These are phyloP conservation scores for Rhizopogon vinicolor DNA, from an alignment of 768 basidiomycete genomes.

Conservation along the genomic window DNA sequence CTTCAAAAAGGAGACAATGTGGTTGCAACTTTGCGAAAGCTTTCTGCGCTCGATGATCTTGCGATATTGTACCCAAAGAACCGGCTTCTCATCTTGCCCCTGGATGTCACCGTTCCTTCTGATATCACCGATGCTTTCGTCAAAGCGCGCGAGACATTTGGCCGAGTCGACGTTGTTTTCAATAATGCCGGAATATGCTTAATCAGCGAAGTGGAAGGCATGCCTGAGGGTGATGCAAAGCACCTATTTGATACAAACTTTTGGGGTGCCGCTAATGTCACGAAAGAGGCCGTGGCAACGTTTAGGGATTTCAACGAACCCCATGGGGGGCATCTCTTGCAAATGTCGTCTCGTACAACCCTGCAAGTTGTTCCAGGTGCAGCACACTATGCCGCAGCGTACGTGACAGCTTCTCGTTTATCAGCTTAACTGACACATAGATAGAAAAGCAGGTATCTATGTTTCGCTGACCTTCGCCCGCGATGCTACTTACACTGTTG, in stretches of 20 bases:
- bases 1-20: slow-evolving; percentile 35
- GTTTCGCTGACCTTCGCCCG: not conserved
- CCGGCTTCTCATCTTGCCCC: slow-evolving; percentile 31
- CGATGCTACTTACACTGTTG: not conserved
- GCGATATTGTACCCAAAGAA: slow-evolving; percentile 19
- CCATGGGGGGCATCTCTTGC: slow-evolving; percentile 33
- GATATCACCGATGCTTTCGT: slow-evolving; percentile 33
- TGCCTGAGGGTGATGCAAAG: slow-evolving; percentile 28
- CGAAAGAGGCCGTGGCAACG: slow-evolving; percentile 25
- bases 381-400: slow-evolving; percentile 23
- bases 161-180: slow-evolving; percentile 40
- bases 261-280: slow-evolving; percentile 33
- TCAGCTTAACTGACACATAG: not conserved
- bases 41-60: slow-evolving; percentile 28
- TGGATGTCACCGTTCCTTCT: slow-evolving; percentile 32
- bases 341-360: slow-evolving; percentile 26
- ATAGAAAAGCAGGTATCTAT: slow-evolving; percentile 22
- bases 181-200: slow-evolving; percentile 36
- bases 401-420: slow-evolving; percentile 5
- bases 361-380: slow-evolving; percentile 16
- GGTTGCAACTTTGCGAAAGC: slow-evolving; percentile 39
- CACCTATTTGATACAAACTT: slow-evolving; percentile 35
- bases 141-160: slow-evolving; percentile 30
- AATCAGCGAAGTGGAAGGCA: slow-evolving; percentile 33
- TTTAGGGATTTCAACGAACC: slow-evolving; percentile 38